Evolutionary conservation across 2,329 filamentous ascomycete genomes (phyloP).

Genomic region (Paecilomyces variotii): DNA sequence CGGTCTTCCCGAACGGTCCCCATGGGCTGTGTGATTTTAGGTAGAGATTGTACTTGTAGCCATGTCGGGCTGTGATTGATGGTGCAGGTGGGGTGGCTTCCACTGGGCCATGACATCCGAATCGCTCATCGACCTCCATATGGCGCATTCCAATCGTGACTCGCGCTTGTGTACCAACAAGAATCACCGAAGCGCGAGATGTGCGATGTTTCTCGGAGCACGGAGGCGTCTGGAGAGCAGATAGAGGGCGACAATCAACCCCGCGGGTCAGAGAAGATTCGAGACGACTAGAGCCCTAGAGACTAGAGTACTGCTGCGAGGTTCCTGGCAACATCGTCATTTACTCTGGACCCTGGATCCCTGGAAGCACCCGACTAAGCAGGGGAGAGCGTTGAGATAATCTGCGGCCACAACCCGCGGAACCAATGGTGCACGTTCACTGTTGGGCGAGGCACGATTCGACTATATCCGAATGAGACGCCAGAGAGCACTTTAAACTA

Average conservation of each 20-base stretch:
- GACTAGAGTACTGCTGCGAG: background rate
- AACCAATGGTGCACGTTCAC: background rate
- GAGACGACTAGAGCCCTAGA: background rate
- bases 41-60: background rate
- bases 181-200: background rate
- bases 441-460: background rate
- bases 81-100: background rate
- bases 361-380: background rate
- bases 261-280: background rate
- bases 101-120: background rate
- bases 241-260: background rate
- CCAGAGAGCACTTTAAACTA: background rate
- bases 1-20: background rate
- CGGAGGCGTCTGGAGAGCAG: background rate
- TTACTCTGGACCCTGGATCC: background rate
- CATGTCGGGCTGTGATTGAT: background rate
- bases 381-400: background rate
- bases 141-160: background rate
- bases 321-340: background rate
- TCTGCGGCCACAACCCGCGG: background rate
- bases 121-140: background rate
- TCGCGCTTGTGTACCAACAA: background rate
- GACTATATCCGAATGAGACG: background rate
- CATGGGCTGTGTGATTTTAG: background rate
- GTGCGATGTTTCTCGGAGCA: background rate